Conservation (phyloP, 768 basidiomycete genomes). For the Mycena venus region DNA sequence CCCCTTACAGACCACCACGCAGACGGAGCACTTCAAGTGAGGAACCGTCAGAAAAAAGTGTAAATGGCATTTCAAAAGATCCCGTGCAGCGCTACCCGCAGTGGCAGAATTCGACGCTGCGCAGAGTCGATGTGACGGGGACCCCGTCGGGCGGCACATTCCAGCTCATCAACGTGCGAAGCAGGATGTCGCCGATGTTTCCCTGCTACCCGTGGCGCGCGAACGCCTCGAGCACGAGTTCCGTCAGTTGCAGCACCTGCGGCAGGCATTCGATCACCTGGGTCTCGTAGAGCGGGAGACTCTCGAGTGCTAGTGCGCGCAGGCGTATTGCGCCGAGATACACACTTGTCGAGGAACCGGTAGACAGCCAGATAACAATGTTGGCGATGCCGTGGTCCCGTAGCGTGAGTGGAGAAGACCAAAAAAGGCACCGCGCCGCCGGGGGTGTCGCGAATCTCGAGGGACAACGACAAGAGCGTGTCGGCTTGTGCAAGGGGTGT, state of each 20-base stretch:
- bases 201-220: slow-evolving; percentile 18
- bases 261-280: slow-evolving; percentile 28
- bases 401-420: slow-evolving; percentile 16
- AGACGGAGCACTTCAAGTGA: too few species aligned
- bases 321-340: slow-evolving; percentile 19
- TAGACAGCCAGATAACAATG: slow-evolving; percentile 41
- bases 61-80: too few species aligned
- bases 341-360: slow-evolving; percentile 20
- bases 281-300: slow-evolving; percentile 28
- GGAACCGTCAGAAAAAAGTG: too few species aligned
- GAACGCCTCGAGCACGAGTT: slow-evolving; percentile 20
- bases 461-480: slow-evolving; percentile 15
- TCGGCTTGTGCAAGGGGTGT: background rate
- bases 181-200: slow-evolving; percentile 21
- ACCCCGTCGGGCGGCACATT: background rate
- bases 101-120: slow-evolving; percentile 27
- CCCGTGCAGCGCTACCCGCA: slow-evolving; percentile 30
- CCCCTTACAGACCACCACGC: too few species aligned
- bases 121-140: slow-evolving; percentile 1
- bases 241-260: slow-evolving; percentile 10
- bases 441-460: slow-evolving; percentile 23
- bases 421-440: slow-evolving; percentile 14
- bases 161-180: slow-evolving; percentile 2
- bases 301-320: slow-evolving; percentile 11
- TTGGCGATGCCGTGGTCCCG: background rate